Base-by-base conservation (phyloP, 2,329 filamentous ascomycete species). In the Cladobotryum protrusum region DNA sequence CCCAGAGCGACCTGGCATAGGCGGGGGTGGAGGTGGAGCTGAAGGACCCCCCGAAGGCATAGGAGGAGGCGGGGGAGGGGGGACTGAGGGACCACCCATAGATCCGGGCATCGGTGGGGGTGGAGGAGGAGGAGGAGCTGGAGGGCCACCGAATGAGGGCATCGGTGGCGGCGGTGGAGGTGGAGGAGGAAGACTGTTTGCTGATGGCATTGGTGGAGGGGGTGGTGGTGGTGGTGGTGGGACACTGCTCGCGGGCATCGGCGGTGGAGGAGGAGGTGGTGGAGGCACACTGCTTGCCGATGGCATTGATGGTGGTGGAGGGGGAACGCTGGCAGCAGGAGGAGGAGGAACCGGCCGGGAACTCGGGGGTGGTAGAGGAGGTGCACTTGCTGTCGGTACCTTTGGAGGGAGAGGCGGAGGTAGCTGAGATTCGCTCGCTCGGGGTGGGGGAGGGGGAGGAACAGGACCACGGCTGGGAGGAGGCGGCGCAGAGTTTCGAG, bases 381-480 rank as follows among this genome's bases (percentile, higher is more conserved):
- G 74, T 35, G 75, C 70, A 49, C 59, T 67, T 14, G 66, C 65
- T 9, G 66, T 61, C 37, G 75, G 72, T 1, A 71, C 70, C 58
- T 76, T 78, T 19, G 75, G 74, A 43, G 76, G 75, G 17, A 76
- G 63, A 33, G 74, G 69, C 14, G 74, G 75, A 56, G 69, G 63
- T 33, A 66, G 67, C 3, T 59, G 49, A 34, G 57, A 44, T 44
- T 66, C 54, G 64, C 59, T 51, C 62, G 67, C 61, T 54, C 71
- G 65, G 33, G 73, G 75, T 14, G 84, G 81, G 3, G 82, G 86
- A 9, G 87, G 86, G 32, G 87, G 87, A 54, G 89, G 88, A 15
- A 85, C 81, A 35, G 83, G 74, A 29, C 81, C 82, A 56, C 87
- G 82, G 63, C 77, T 83, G 35, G 87, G 87, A 19, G 88, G 85